Percentiles rank a stretch among this genome's conserved stretches.
These are phyloP conservation scores for Zymoseptoria brevis DNA, from an alignment of 2,329 filamentous ascomycete species.

Conservation along the genomic window DNA sequence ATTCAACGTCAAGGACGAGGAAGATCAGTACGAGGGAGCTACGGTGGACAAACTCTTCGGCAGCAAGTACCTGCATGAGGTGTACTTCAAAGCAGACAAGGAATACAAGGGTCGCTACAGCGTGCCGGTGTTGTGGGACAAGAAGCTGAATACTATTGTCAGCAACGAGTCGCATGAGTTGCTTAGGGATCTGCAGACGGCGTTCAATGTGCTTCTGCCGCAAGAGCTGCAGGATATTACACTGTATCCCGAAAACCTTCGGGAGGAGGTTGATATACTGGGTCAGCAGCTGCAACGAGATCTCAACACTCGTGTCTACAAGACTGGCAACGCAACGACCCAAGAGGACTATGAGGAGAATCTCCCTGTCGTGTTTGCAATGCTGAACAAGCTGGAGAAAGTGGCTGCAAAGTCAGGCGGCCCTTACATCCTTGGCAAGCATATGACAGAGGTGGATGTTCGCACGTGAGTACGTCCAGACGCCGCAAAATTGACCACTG, in stretches of 20 bases:
- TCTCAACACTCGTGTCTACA: constrained; percentile 54
- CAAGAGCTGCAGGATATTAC: constrained; percentile 36
- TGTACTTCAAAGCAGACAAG: constrained; percentile 55
- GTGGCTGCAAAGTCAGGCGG: constrained; percentile 41
- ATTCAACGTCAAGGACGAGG: constrained; percentile 43
- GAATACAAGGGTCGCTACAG: constrained; percentile 54
- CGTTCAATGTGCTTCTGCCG: constrained; percentile 46
- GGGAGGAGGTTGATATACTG: constrained; percentile 45
- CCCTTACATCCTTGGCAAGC: constrained; percentile 49
- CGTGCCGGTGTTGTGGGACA: constrained; percentile 57
- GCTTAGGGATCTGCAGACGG: constrained; percentile 49
- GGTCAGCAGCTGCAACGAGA: constrained; percentile 48
- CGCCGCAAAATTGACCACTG: background rate
- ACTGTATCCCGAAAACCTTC: constrained; percentile 47
- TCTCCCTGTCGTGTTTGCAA: constrained; percentile 49
- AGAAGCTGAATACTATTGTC: constrained; percentile 47
- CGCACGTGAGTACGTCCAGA: constrained; percentile 27
- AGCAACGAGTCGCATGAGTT: constrained; percentile 56
- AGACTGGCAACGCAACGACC: constrained; percentile 48
- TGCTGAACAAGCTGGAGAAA: constrained; percentile 51
- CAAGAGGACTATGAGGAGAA: constrained; percentile 51
- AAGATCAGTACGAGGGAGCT: constrained; percentile 42
- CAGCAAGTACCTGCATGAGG: constrained; percentile 37
- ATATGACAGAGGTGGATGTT: constrained; percentile 54
- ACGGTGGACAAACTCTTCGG: constrained; percentile 53